phyloP scores from a whole-genome alignment of 1,139 yeast species.

The Geotrichum aggregatum region DNA sequence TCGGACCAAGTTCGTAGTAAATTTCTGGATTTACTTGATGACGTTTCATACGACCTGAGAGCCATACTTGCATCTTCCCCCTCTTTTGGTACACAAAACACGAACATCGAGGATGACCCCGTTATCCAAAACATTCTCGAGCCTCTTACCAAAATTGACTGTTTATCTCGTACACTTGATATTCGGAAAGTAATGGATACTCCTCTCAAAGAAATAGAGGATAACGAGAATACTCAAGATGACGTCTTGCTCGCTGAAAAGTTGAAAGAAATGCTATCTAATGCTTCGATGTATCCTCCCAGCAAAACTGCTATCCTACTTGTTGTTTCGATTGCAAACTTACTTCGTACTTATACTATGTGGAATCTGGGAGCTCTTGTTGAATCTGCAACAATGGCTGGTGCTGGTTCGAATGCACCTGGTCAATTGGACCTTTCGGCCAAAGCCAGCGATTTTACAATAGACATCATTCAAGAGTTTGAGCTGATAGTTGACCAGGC shows the following conservation, averaged over 20 bases:
- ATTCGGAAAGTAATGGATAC: conserved; percentile 23
- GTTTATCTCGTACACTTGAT: conserved; percentile 24
- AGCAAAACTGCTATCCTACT: conserved; percentile 8
- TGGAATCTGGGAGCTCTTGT: conserved; percentile 27
- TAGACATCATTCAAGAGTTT: conserved; percentile 18
- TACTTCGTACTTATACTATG: conserved; percentile 27
- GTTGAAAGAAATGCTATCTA: conserved; percentile 16
- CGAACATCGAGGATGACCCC: conserved; percentile 16
- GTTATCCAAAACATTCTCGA: conserved; percentile 20
- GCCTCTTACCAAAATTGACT: conserved; percentile 24
- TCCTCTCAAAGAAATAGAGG: conserved; percentile 19
- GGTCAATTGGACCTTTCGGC: conserved; percentile 15
- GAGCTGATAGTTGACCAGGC: conserved; percentile 18
- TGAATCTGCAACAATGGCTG: conserved; percentile 11
- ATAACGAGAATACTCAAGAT: conserved; percentile 16
- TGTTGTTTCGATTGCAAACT: conserved; percentile 20
- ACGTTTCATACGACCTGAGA: conserved; percentile 25
- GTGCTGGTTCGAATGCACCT: conserved; percentile 3
- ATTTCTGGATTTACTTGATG: conserved; percentile 25
- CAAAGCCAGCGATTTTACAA: conserved; percentile 9
- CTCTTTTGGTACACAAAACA: background rate
- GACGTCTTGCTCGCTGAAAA: conserved; percentile 7
- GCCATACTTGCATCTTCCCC: conserved; percentile 15
- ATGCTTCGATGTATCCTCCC: conserved; percentile 11
- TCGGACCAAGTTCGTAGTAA: conserved; percentile 23